Base-by-base conservation (phyloP, 257 asterid species). In the Przewalskia tangutica region DNA sequence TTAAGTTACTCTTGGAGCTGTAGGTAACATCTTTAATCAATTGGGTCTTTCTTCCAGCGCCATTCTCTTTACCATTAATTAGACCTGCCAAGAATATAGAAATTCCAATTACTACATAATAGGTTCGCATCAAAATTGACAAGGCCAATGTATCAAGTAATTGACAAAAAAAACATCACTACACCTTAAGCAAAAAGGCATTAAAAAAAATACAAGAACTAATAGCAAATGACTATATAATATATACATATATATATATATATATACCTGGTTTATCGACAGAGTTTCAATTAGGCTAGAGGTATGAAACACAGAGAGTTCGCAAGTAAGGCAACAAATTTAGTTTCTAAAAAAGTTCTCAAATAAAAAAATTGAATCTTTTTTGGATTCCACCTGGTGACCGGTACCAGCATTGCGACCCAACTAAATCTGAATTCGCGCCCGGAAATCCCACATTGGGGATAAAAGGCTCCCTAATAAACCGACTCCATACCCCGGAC, bases 21-120 rank as follows among this genome's bases (percentile, higher is more conserved):
- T 50, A 81, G 58, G 75, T 66, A 40, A 58, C 85, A 80, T 79
- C 84, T 40, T 75, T 81, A 16, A 84, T 80, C 88, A 81, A 87
- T 68, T 82, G 79, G 20, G 83, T 75, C 80, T 82, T 87, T 79
- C 84, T 67, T 51, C 58, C 76, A 32, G 67, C 32, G 67, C 73
- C 68, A 53, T 44, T 81, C 38, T 82, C 48, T 12, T 44, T 81
- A 16, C 84, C 42, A 38, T 53, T 13, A 34, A 70, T 81, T 48
- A 82, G 8, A 63, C 86, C 85, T 83, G 54, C 12, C 44, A 67
- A 83, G 14, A 48, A 11, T 13, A 53, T 16, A 44, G 44, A 34
- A 38, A 4, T 2, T 66, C 63, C 54, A n/a, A 68, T 53, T 53
- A 53, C 77, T n/a, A 70, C 77, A 70, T 46, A 42, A 18, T 8